Conservation (phyloP, 202 grass and related monocot species). For the Alloteropsis angusta region DNA sequence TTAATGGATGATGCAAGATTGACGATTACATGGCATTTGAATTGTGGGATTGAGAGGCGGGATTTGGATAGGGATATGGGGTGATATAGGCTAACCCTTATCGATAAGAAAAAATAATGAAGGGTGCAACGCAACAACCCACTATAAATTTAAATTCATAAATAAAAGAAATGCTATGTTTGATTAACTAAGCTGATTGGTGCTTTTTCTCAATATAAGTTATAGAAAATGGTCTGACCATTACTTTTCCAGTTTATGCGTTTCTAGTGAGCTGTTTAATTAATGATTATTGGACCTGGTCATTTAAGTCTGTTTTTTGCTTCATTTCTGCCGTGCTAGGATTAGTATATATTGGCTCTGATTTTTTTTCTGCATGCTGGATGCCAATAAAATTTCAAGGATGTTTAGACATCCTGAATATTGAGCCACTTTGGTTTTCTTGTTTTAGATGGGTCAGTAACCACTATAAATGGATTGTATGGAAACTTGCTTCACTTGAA, state of each 20-base stretch:
- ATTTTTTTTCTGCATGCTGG: conserved; percentile 14
- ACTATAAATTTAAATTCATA: not conserved
- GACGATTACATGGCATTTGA: not conserved
- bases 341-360: not conserved
- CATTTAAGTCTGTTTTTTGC: not conserved
- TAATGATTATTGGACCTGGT: not conserved
- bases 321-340: not conserved
- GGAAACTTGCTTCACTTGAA: conserved; percentile 91
- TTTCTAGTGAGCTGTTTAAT: not conserved
- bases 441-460: conserved; percentile 83
- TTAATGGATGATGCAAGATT: not conserved
- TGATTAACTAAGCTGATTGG: not conserved
- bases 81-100: not conserved
- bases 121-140: not conserved
- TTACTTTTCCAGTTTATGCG: not conserved
- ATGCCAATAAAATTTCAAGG: conserved; percentile 3
- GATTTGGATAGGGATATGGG: not conserved
- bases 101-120: not conserved
- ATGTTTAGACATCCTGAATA: not conserved
- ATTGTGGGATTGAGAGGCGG: not conserved
- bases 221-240: not conserved
- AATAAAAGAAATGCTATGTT: not conserved
- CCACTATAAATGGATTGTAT: conserved; percentile 95
- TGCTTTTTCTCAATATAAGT: not conserved
- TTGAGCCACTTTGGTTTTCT: conserved; percentile 27